These are phyloP conservation scores for Barnettozyma californica DNA, from an alignment of 805 yeast genomes.

Conservation along the genomic window DNA sequence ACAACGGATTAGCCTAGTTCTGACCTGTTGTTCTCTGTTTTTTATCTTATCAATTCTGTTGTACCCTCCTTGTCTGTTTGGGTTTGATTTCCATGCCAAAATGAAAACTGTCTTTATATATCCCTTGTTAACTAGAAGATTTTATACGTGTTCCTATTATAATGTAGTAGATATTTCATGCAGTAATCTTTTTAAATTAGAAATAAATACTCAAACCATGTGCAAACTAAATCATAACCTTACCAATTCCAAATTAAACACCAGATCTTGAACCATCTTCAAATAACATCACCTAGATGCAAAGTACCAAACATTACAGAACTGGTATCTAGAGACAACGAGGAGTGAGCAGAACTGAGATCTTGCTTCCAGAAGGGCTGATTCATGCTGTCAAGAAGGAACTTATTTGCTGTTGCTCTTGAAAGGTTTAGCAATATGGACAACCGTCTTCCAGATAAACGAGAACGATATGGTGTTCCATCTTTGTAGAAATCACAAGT, in stretches of 20 bases:
- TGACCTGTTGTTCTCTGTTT: neutral
- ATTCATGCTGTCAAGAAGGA: slow-evolving; percentile 7
- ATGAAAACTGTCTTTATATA: neutral
- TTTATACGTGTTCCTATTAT: neutral
- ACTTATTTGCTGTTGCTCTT: slow-evolving; percentile 16
- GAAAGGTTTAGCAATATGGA: slow-evolving; percentile 19
- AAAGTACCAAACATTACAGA: slow-evolving; percentile 25
- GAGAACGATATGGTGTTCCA: slow-evolving; percentile 1
- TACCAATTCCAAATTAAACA: neutral
- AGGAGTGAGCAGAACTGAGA: slow-evolving; percentile 23
- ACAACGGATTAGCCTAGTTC: slow-evolving; percentile 24
- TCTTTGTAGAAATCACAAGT: slow-evolving; percentile 5
- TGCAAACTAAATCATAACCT: neutral
- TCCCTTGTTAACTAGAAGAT: neutral
- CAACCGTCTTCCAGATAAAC: slow-evolving; percentile 13
- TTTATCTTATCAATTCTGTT: neutral
- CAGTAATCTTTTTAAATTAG: too few relatives aligned
- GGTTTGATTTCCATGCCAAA: neutral
- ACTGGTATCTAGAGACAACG: slow-evolving; percentile 21
- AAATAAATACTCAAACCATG: neutral
- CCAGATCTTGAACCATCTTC: neutral
- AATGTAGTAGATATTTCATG: neutral
- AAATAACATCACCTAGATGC: slow-evolving; percentile 12
- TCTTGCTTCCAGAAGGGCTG: slow-evolving; percentile 24
- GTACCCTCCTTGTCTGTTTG: neutral